These are phyloP conservation scores for Verticillium zaregamsianum DNA, from an alignment of 2,329 filamentous ascomycete species.

Conservation along the genomic window DNA sequence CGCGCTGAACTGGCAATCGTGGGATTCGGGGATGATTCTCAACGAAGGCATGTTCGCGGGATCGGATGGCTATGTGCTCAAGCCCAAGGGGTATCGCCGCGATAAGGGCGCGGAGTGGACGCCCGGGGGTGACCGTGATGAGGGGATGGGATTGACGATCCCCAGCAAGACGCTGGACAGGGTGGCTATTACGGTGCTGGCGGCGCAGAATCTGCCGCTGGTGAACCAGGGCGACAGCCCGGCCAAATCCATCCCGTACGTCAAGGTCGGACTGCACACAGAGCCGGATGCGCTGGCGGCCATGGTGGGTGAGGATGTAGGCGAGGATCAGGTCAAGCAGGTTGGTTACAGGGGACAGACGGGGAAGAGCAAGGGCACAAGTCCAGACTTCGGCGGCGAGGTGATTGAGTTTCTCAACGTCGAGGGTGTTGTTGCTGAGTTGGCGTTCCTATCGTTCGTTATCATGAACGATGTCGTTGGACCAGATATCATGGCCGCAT, in stretches of 20 bases:
- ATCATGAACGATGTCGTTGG: conserved; percentile 1
- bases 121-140: conserved; percentile 14
- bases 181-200: conserved; percentile 68
- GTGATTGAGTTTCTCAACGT: conserved; percentile 9
- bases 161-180: conserved; percentile 51
- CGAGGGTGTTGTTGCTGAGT: background rate
- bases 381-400: conserved; percentile 11
- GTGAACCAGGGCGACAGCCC: conserved; percentile 33
- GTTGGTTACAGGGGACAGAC: background rate
- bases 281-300: conserved; percentile 49
- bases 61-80: conserved; percentile 77
- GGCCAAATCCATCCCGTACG: conserved; percentile 57
- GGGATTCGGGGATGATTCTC: conserved; percentile 90
- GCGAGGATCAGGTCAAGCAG: background rate
- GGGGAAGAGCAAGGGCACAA: background rate
- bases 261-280: conserved; percentile 77
- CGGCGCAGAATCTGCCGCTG: conserved; percentile 68
- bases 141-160: conserved; percentile 35
- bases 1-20: conserved; percentile 96
- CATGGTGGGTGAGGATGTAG: conserved; percentile 1
- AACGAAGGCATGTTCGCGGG: conserved; percentile 96
- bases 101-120: conserved; percentile 29
- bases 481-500: conserved; percentile 26
- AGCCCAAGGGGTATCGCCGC: conserved; percentile 67
- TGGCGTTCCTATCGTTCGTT: conserved; percentile 1